Base-by-base conservation (phyloP, 345 rosid genomes). In the Brassica cretica region DNA sequence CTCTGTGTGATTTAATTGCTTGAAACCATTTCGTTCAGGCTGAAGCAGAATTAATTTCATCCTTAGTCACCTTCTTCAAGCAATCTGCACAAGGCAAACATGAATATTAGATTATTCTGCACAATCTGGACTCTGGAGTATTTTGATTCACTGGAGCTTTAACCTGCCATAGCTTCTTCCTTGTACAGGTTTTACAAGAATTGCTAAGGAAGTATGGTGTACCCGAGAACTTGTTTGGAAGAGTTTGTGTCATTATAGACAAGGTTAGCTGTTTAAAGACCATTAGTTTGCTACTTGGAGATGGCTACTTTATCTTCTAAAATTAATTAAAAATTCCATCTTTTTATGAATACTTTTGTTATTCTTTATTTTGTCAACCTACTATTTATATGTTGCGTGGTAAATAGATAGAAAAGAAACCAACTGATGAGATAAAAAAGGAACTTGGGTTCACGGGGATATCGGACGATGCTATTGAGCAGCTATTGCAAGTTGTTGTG, bases 1-100 rank as follows among this genome's bases (percentile, higher is more conserved):
- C 24, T 21, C 24, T 21, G 24, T 21, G 24, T 21, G 24, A 1
- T 21, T 21, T 21, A 21, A 21, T 21, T 21, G 24, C 24, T 21
- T 21, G 24, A 21, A 33, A 5, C 5, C 55, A 5, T 35, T 63
- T 75, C 56, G 7, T 66, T 49, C 78, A 92, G 98, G 98, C 97
- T 33, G 98, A 94, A 88, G 98, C 98, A 35, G 98, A 94, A 80
- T 94, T 92, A 39, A 82, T 92, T 63, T 91, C 98, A 63, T 88
- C 98, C 33, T 83, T 92, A 56, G 84, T 89, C 67, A 84, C 96
- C 33, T 91, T 92, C 85, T 92, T 92, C 84, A 92, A 89, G 83
- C 84, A 78, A 77, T 92, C 91, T 32, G 80, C 91, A 53, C 84
- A 90, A 49, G 98, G 8, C 30, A 30, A 60, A 49, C 76, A 35